Evolutionary conservation across 441 rosid species (phyloP).

Genomic region (Lepidium campestre): DNA sequence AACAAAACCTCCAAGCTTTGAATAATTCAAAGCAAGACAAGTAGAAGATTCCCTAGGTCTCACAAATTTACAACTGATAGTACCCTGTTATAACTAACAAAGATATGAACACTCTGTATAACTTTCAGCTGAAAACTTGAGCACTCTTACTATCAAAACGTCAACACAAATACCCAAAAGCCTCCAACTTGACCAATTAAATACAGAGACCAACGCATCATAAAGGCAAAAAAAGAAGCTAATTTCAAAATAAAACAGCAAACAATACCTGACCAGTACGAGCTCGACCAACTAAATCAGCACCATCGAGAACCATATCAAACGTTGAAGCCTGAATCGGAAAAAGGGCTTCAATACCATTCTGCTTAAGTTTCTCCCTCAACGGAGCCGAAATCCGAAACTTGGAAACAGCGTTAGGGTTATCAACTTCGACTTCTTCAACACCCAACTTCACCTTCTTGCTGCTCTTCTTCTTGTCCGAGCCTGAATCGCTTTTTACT

Average conservation of each 20-base stretch:
- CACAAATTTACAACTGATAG: not conserved
- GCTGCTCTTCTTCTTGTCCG: constrained; percentile 55
- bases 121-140: not conserved
- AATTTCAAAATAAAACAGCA: not conserved
- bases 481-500: constrained; percentile 58
- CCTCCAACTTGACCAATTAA: not conserved
- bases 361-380: constrained; percentile 61
- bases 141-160: not conserved
- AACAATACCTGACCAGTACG: constrained; percentile 84
- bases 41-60: not conserved
- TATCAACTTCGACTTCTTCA: constrained; percentile 41
- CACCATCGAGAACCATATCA: constrained; percentile 63
- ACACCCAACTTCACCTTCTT: constrained; percentile 33
- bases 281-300: constrained; percentile 89
- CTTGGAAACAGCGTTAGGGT: constrained; percentile 60
- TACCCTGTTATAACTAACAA: not conserved
- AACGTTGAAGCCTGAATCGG: constrained; percentile 95
- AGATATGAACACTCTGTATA: not conserved
- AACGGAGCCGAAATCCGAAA: constrained; percentile 69
- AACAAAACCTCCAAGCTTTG: not conserved
- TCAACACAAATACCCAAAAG: not conserved
- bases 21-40: not conserved
- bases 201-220: not conserved
- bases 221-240: no score
- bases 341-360: constrained; percentile 72